Conservation (phyloP, 306 rosid genomes). For the Rosa rugosa region DNA sequence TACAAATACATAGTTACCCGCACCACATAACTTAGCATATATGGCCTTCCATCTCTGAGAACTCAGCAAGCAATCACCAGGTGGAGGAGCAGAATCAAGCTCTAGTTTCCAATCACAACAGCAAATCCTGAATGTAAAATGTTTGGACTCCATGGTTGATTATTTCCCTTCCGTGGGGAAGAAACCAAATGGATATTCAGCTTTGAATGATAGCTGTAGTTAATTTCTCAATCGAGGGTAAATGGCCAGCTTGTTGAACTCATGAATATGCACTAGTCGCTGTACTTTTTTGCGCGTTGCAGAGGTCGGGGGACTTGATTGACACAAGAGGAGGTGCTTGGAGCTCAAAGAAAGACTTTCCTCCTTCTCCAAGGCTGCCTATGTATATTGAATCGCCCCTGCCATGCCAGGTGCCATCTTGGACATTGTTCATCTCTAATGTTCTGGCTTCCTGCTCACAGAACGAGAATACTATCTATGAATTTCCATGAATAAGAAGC, state of each 20-base stretch:
- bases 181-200: slow-evolving; percentile 17
- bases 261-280: slow-evolving; percentile 28
- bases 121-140: slow-evolving; percentile 12
- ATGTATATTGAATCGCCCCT: slow-evolving; percentile 80
- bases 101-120: slow-evolving; percentile 9
- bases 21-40: slow-evolving; percentile 9
- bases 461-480: slow-evolving; percentile 10
- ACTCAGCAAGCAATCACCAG: not conserved
- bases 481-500: slow-evolving; percentile 10
- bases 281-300: slow-evolving; percentile 25
- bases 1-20: slow-evolving; percentile 12
- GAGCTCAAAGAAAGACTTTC: slow-evolving; percentile 51
- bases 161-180: slow-evolving; percentile 12
- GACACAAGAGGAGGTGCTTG: slow-evolving; percentile 57
- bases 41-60: slow-evolving; percentile 19
- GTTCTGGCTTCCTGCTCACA: slow-evolving; percentile 87
- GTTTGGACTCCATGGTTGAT: slow-evolving; percentile 3
- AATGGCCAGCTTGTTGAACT: slow-evolving; percentile 26
- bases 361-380: slow-evolving; percentile 64
- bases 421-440: slow-evolving; percentile 90
- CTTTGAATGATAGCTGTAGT: slow-evolving; percentile 10
- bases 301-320: slow-evolving; percentile 38
- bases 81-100: slow-evolving; percentile 17
- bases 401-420: slow-evolving; percentile 97
- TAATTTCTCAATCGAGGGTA: slow-evolving; percentile 23